These are phyloP conservation scores for Blakeslea trispora DNA, from an alignment of 371 early-diverging fungal genomes.

Conservation along the genomic window DNA sequence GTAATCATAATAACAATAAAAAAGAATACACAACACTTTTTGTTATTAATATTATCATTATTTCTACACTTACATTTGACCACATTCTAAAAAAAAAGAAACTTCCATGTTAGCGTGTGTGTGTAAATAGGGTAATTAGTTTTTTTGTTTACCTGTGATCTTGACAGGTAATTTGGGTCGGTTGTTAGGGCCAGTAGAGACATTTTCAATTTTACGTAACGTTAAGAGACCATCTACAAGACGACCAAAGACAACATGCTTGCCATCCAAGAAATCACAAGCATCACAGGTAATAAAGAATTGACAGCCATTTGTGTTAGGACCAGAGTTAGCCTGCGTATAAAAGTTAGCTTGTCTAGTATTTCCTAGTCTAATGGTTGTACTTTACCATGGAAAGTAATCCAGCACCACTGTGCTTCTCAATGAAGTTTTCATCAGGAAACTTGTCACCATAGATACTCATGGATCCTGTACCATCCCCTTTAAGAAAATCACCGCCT, in stretches of 20 bases:
- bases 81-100: slow-evolving; percentile 27
- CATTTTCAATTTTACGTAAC: slow-evolving; percentile 90
- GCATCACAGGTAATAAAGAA: slow-evolving; percentile 96
- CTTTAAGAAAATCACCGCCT: slow-evolving; percentile 93
- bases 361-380: too few species aligned
- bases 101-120: too few species aligned
- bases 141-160: slow-evolving; percentile 73
- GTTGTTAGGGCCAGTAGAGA: slow-evolving; percentile 89
- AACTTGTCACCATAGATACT: slow-evolving; percentile 98
- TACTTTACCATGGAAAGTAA: slow-evolving; percentile 96
- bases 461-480: slow-evolving; percentile 97
- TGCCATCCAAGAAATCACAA: slow-evolving; percentile 89
- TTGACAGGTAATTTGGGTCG: slow-evolving; percentile 86
- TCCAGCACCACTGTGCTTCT: slow-evolving; percentile 92
- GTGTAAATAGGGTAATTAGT: too few species aligned
- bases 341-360: too few species aligned
- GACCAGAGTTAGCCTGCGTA: slow-evolving; percentile 86
- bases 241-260: slow-evolving; percentile 91
- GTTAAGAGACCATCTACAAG: slow-evolving; percentile 89
- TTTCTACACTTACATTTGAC: slow-evolving; percentile 35
- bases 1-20: slow-evolving; percentile 5
- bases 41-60: too few species aligned
- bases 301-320: slow-evolving; percentile 94
- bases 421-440: slow-evolving; percentile 94
- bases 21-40: background rate